These are phyloP conservation scores for Fraxinus cuspidata DNA, from an alignment of 257 asterid genomes.

Conservation along the genomic window DNA sequence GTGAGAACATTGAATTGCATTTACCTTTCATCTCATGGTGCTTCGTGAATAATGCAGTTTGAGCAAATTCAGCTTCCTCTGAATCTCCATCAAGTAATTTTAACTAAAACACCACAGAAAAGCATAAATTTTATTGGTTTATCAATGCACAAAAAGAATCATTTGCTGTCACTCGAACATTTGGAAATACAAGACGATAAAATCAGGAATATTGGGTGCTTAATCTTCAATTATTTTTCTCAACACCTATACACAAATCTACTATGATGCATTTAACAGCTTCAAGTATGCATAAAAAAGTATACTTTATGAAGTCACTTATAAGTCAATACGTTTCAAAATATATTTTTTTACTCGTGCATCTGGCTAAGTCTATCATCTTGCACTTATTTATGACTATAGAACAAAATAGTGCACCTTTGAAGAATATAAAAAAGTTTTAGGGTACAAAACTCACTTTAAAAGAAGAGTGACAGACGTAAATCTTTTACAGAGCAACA, in stretches of 20 bases:
- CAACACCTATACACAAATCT: background rate
- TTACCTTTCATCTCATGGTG: conserved; percentile 84
- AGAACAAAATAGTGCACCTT: background rate
- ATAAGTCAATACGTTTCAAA: too few relatives aligned
- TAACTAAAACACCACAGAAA: conserved; percentile 45
- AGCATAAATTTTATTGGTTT: background rate
- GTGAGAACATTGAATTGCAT: background rate
- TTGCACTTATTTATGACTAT: background rate
- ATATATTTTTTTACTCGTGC: background rate
- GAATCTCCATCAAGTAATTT: conserved; percentile 49
- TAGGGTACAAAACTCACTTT: too few relatives aligned
- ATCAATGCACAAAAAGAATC: background rate
- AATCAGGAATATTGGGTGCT: background rate
- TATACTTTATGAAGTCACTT: too few relatives aligned
- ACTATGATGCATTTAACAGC: background rate
- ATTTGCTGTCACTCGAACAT: background rate
- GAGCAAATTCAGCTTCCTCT: conserved; percentile 65
- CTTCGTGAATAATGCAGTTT: conserved; percentile 64
- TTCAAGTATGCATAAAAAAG: background rate
- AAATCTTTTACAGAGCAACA: too few relatives aligned
- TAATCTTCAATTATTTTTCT: background rate
- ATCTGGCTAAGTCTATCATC: background rate
- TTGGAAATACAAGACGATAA: background rate
- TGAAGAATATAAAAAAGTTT: too few relatives aligned
- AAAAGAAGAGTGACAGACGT: too few relatives aligned